These are phyloP conservation scores for Hyaloscypha bicolor DNA, from an alignment of 495 filamentous ascomycete genomes.

Conservation along the genomic window DNA sequence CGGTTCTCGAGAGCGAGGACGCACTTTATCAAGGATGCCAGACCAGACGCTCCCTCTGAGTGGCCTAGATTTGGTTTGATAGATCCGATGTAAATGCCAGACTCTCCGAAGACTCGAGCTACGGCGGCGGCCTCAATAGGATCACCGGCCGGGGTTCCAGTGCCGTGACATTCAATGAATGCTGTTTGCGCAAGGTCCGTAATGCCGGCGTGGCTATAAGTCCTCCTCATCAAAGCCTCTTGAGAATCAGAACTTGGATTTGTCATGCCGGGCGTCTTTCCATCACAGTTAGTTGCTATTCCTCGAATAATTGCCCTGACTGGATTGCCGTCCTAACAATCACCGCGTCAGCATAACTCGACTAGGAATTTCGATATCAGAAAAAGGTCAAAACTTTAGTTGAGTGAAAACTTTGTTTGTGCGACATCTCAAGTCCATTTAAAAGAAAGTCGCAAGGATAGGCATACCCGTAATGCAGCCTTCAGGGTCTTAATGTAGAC, in stretches of 20 bases:
- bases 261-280: slow-evolving; percentile 48
- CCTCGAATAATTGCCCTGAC: slow-evolving; percentile 63
- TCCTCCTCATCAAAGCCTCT: slow-evolving; percentile 52
- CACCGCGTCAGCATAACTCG: no score
- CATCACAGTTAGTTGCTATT: slow-evolving; percentile 60
- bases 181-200: slow-evolving; percentile 6
- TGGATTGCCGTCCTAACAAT: slow-evolving; percentile 45
- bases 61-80: slow-evolving; percentile 55
- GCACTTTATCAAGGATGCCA: slow-evolving; percentile 62
- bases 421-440: no score
- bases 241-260: slow-evolving; percentile 60
- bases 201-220: slow-evolving; percentile 46
- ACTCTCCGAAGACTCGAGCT: not conserved
- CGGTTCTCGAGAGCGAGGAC: slow-evolving; percentile 49
- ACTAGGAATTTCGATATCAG: no score
- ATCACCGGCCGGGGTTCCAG: slow-evolving; percentile 42
- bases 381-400: no score
- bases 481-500: slow-evolving; percentile 61
- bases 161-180: slow-evolving; percentile 31
- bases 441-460: no score
- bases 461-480: slow-evolving; percentile 47
- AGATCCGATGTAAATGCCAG: slow-evolving; percentile 45
- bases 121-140: slow-evolving; percentile 49
- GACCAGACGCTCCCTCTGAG: slow-evolving; percentile 45
- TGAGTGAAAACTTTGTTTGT: no score